Conservation (phyloP, 2,329 filamentous ascomycete species). For the Aspergillus terreus region DNA sequence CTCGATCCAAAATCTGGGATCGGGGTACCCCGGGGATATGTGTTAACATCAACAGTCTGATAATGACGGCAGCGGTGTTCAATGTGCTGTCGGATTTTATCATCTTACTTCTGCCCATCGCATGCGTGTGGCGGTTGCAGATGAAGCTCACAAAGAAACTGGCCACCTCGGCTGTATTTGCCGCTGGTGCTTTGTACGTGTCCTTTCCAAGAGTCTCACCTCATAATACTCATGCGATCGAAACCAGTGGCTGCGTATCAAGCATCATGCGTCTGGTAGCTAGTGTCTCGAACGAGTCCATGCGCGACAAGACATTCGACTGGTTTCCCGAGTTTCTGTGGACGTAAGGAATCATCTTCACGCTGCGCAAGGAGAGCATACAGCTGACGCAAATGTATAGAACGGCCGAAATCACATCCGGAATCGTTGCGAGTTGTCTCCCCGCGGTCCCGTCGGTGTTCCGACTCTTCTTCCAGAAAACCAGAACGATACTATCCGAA, state of each 20-base stretch:
- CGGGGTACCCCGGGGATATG: constrained; percentile 16
- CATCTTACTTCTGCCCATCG: constrained; percentile 21
- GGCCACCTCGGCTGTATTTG: constrained; percentile 19
- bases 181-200: constrained; percentile 19
- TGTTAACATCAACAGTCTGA: constrained; percentile 20
- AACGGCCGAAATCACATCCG: constrained; percentile 22
- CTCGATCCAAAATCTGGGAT: constrained; percentile 22
- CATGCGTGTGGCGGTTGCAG: constrained; percentile 20
- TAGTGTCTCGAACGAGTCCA: constrained; percentile 15
- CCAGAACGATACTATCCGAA: constrained; percentile 6
- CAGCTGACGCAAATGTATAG: constrained; percentile 4
- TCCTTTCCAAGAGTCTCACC: not conserved
- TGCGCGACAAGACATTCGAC: constrained; percentile 19
- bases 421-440: constrained; percentile 22
- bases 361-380: not conserved
- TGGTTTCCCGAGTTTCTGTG: constrained; percentile 23
- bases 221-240: not conserved
- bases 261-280: constrained; percentile 22
- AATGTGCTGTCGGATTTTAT: constrained; percentile 22
- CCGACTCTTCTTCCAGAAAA: constrained; percentile 18
- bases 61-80: constrained; percentile 18
- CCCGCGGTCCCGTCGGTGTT: constrained; percentile 21
- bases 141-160: constrained; percentile 17
- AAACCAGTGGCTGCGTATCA: constrained; percentile 18
- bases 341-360: constrained; percentile 15